phyloP scores from a whole-genome alignment of 345 rosid species.

The Eucalyptus dawsonii region DNA sequence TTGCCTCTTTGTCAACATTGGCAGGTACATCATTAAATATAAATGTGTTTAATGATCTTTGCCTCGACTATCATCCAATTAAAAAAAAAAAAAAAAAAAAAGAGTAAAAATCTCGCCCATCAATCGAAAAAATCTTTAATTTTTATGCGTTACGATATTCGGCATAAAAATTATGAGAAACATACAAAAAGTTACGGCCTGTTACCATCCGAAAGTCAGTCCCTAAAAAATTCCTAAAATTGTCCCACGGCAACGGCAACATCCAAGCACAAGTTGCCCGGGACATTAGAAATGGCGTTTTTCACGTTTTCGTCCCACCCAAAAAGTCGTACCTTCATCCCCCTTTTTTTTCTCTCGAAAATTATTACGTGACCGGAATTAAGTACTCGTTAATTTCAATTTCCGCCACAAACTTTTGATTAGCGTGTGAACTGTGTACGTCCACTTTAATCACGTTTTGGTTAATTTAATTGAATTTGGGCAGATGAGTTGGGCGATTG shows the following conservation, averaged over 20 bases:
- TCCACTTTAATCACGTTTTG: background rate
- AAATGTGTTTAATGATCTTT: background rate
- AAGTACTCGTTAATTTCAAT: background rate
- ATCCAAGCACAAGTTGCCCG: background rate
- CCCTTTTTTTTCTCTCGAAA: background rate
- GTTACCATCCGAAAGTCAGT: background rate
- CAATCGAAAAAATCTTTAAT: background rate
- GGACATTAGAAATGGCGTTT: background rate
- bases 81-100: fast-evolving
- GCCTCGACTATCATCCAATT: too few species aligned
- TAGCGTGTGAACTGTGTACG: background rate
- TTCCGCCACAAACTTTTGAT: background rate
- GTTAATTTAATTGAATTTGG: background rate
- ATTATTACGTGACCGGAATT: background rate
- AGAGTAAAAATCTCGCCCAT: background rate
- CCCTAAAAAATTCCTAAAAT: background rate
- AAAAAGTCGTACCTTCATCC: background rate
- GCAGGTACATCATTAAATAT: background rate
- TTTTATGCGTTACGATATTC: background rate
- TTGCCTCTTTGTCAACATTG: background rate
- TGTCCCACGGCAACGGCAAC: background rate
- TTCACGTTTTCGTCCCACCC: background rate
- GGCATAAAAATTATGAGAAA: background rate
- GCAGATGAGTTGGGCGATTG: background rate
- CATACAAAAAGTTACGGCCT: background rate